phyloP scores from a whole-genome alignment of 1,284 basidiomycete genomes.

The Ganoderma leucocontextum region DNA sequence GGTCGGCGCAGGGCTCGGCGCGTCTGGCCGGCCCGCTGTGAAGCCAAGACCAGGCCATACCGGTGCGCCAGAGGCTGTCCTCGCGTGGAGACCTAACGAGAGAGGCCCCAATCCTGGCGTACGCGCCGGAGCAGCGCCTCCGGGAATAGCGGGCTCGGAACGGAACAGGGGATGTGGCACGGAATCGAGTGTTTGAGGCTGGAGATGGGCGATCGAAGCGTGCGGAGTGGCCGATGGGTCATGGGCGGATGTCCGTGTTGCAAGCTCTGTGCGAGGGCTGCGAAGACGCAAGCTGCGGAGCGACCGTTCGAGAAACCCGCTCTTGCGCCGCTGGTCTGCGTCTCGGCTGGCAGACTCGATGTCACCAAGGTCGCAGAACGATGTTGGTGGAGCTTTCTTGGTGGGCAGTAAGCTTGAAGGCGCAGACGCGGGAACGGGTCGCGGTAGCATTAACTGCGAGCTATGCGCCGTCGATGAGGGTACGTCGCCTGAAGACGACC shows the following conservation, averaged over 20 bases:
- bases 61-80: conserved; percentile 18
- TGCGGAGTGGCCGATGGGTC: conserved; percentile 15
- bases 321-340: conserved; percentile 24
- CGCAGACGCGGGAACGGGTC: conserved; percentile 15
- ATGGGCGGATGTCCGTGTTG: conserved; percentile 9
- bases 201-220: conserved; percentile 29
- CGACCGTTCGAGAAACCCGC: conserved; percentile 34
- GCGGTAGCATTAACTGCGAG: conserved; percentile 21
- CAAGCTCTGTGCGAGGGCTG: conserved; percentile 20
- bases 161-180: conserved; percentile 25
- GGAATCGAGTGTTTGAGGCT: conserved; percentile 29
- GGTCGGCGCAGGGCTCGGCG: conserved; percentile 48
- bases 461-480: conserved; percentile 20
- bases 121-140: conserved; percentile 8
- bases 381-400: conserved; percentile 32
- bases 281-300: conserved; percentile 34
- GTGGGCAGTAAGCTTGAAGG: conserved; percentile 39
- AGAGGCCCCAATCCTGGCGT: background rate
- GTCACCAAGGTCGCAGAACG: conserved; percentile 24
- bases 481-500: conserved; percentile 26
- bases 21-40: conserved; percentile 24
- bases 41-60: conserved; percentile 33
- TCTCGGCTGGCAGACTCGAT: conserved; percentile 14
- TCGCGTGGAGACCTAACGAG: conserved; percentile 1
- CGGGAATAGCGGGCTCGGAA: conserved; percentile 13